phyloP scores from a whole-genome alignment of 2,329 filamentous ascomycete species.

The Aureobasidium vineae region DNA sequence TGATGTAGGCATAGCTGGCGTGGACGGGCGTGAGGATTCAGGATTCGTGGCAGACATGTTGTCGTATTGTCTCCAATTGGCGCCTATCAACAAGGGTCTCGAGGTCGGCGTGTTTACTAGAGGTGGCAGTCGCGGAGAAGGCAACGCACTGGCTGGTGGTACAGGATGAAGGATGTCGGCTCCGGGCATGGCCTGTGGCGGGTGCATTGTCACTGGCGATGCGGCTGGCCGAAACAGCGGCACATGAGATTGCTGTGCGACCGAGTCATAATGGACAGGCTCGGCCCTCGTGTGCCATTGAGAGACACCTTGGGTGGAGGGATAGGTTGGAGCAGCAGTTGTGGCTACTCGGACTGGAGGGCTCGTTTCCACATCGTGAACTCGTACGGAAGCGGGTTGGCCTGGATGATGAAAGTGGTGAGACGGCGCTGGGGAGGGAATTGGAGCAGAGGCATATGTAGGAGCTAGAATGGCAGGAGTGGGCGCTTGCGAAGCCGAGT shows the following conservation, averaged over 20 bases:
- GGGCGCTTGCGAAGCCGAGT: not conserved
- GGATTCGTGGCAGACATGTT: not conserved
- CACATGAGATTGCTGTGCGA: not conserved
- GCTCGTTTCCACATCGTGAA: not conserved
- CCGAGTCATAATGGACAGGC: not conserved
- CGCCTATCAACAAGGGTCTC: not conserved
- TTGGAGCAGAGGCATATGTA: not conserved
- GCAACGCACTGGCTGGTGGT: not conserved
- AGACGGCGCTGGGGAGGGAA: not conserved
- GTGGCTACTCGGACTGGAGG: not conserved
- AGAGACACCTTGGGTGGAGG: not conserved
- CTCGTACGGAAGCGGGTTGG: not conserved
- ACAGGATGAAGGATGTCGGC: not conserved
- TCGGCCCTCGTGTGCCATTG: not conserved
- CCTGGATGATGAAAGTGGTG: not conserved
- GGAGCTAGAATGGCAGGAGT: not conserved
- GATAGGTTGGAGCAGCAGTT: not conserved
- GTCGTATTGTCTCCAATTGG: slow-evolving; percentile 19
- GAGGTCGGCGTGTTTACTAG: not conserved
- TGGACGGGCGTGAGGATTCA: not conserved
- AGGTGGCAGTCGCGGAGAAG: not conserved
- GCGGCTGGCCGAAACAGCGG: slow-evolving; percentile 9
- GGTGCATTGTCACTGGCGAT: not conserved
- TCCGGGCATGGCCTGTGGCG: not conserved
- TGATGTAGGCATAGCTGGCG: not conserved